phyloP scores from a whole-genome alignment of 495 filamentous ascomycete genomes.

The Lindgomyces ingoldianus region DNA sequence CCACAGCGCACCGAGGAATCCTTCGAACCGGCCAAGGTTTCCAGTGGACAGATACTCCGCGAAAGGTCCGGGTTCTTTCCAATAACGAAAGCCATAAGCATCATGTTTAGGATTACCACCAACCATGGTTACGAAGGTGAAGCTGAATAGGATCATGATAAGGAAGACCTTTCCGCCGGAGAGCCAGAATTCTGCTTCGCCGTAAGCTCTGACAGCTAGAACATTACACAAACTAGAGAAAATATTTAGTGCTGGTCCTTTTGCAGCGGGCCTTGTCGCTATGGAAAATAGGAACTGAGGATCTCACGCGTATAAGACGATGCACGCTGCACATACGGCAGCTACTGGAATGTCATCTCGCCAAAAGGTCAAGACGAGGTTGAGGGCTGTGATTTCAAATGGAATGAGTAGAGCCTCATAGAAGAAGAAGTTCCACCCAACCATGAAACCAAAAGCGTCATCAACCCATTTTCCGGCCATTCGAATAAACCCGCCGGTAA shows the following conservation, averaged over 20 bases:
- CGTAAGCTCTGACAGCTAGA: conserved; percentile 51
- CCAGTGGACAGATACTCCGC: conserved; percentile 45
- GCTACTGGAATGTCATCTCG: conserved; percentile 48
- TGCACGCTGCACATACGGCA: conserved; percentile 45
- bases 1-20: conserved; percentile 50
- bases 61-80: conserved; percentile 49
- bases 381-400: conserved; percentile 57
- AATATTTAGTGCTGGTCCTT: conserved; percentile 6
- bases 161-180: conserved; percentile 53
- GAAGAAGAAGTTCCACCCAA: conserved; percentile 50
- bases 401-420: conserved; percentile 58
- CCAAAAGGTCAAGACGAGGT: conserved; percentile 53
- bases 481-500: conserved; percentile 51
- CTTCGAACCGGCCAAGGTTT: conserved; percentile 48
- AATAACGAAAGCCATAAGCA: conserved; percentile 53
- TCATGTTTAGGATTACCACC: conserved; percentile 52
- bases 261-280: background rate
- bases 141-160: conserved; percentile 49
- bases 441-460: conserved; percentile 62
- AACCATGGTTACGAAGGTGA: conserved; percentile 56
- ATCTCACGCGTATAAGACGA: conserved; percentile 43
- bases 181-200: conserved; percentile 56
- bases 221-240: conserved; percentile 46
- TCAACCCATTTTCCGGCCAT: conserved; percentile 53
- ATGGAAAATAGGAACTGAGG: conserved; percentile 5